phyloP scores from a whole-genome alignment of 441 rosid species.

The Populus hybrid region DNA sequence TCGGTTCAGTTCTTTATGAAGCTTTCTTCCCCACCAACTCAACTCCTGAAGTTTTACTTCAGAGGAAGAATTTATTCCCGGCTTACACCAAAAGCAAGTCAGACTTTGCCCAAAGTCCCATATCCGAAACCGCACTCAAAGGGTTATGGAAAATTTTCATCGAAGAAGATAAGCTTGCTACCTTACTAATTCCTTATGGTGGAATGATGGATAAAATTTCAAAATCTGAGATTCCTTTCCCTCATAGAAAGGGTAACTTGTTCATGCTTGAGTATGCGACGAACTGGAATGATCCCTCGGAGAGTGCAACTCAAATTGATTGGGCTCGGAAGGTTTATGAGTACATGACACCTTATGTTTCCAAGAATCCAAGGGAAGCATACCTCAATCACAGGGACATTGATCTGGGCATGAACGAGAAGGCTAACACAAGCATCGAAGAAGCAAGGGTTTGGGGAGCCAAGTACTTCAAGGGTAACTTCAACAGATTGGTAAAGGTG shows the following conservation, averaged over 20 bases:
- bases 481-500: conserved; percentile 23
- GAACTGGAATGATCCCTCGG: neutral
- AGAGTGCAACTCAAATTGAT: conserved; percentile 10
- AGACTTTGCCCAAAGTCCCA: neutral
- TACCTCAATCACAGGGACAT: conserved; percentile 46
- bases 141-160: neutral
- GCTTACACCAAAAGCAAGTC: neutral
- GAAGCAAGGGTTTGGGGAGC: conserved; percentile 24
- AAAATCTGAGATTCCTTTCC: neutral
- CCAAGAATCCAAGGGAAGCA: conserved; percentile 40
- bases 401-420: conserved; percentile 17
- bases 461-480: conserved; percentile 25
- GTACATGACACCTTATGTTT: conserved; percentile 39
- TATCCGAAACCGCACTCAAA: neutral
- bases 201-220: neutral
- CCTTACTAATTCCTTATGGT: neutral
- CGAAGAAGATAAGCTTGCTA: neutral
- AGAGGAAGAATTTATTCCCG: neutral
- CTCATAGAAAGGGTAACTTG: neutral
- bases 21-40: neutral
- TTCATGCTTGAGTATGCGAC: neutral
- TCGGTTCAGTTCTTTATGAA: neutral
- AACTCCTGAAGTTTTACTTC: neutral
- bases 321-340: conserved; percentile 34
- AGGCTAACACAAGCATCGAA: neutral